Evolutionary conservation across 1,139 yeast species (phyloP), one percentile per base, ranked within the genome.

Genomic region (Zygotorulaspora mrakii): DNA sequence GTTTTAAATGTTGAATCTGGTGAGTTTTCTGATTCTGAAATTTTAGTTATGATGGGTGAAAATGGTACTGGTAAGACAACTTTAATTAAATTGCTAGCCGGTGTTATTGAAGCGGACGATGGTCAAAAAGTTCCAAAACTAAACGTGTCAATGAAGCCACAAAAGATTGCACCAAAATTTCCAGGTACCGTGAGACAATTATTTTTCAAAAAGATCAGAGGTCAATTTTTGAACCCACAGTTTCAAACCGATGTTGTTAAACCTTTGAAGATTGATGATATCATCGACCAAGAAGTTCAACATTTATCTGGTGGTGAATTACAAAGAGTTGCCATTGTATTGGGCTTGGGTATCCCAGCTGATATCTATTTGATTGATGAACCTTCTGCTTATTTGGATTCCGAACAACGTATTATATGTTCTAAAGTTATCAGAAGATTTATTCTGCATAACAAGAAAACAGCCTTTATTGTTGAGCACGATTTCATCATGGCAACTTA

Each of bases 401-500:
- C 97, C 45, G 99, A 91, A 71, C 99, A 91, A 70, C 96, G 99
- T 87, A 87, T 91, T 63, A 83, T 91, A 55, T 94, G 98, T 74
- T 85, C 98, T 45, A 91, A 91, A 74, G 98, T 91, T 53, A 94
- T 91, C 61, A 85, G 96, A 77, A 83, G 96, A 68, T 91, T 87
- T 64, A 86, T 94, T 61, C 73, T 91, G 64, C 98, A 91, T 66
- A 79, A 96, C 54, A 89, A 91, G 74, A 91, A 89, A 76, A 88
- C 98, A 34, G 98, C 98, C 7, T 91, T 91, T 64, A 74, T 91
- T 58, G 99, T 91, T 47, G 99, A 91, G 82, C 99, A 91, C 81
- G 99, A 91, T 79, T 91, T 91, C 77, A 91, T 91, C 71, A 91
- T 91, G 98, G 97, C 98, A 50, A 91, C 98, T 18, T 91, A 91